Evolutionary conservation across 1,284 basidiomycete species (phyloP), one percentile per base, ranked within the genome.

Genomic region (Cryptococcus sp.): DNA sequence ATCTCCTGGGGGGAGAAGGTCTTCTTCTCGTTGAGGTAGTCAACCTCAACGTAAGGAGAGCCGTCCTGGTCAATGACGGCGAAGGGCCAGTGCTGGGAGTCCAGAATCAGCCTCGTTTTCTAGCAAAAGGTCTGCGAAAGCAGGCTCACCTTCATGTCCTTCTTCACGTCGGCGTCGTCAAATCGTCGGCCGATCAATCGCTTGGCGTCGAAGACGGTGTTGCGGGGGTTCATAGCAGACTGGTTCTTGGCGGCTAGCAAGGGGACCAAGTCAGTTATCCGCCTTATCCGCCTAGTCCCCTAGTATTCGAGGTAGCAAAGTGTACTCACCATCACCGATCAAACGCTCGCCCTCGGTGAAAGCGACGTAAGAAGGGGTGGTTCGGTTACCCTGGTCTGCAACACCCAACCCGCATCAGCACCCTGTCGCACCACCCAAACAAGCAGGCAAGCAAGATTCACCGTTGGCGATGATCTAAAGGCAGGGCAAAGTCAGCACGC

Each of bases 321-420:
- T 42, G 40, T n/a, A 42, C 20, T 42, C 20, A 21, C 20, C 40
- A 82, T 96, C 93, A 51, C 76, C 76, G 59, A 77, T 75, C 64
- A 96, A 84, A 81, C 93, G 91, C 82, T 96, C 93, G 61, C 82
- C 87, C 75, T 95, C 91, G 68, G 88, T 89, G 83, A 94, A 94
- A 46, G 89, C 87, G 77, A 94, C 91, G 77, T 92, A 93, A 8
- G 91, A 96, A 42, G 92, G 93, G 16, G 93, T 96, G 33, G 92
- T 96, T 60, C 92, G 87, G 83, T 96, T 96, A 77, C 93, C 92
- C 83, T 95, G 93, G 82, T 96, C 93, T 80, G 95, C 93, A 81
- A 90, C 74, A 18, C 9, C 28, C 28, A 33, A 33, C 28, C 28
- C 28, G 28, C 28, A 33, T 33, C 28, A 33, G 28, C 28, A 33